These are phyloP conservation scores for Phlebiopsis gigantea DNA, from an alignment of 768 basidiomycete genomes.

Conservation along the genomic window DNA sequence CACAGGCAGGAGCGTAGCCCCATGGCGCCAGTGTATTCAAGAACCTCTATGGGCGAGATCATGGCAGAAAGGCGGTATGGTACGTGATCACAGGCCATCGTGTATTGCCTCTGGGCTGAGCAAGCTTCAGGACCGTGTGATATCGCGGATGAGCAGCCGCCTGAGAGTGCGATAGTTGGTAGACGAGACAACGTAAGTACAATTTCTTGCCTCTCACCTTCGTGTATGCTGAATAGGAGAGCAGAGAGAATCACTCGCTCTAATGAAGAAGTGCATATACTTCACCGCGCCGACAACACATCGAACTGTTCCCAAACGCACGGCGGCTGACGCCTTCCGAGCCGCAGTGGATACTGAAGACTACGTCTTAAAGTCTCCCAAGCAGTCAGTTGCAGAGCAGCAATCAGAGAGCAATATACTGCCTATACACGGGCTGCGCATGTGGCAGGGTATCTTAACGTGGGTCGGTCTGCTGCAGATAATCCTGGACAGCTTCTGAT, in stretches of 20 bases:
- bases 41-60: constrained; percentile 15
- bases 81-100: constrained; percentile 1
- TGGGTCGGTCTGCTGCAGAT: constrained; percentile 19
- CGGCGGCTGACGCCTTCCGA: constrained; percentile 36
- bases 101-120: constrained; percentile 36
- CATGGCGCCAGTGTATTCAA: constrained; percentile 9
- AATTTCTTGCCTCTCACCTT: neutral
- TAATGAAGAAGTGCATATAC: constrained; percentile 53
- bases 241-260: constrained; percentile 49
- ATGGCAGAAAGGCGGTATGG: constrained; percentile 22
- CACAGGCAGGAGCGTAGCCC: constrained; percentile 1
- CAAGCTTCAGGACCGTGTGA: constrained; percentile 41
- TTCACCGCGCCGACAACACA: constrained; percentile 52
- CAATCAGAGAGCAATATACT: constrained; percentile 37
- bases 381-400: constrained; percentile 54
- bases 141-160: constrained; percentile 62
- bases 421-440: constrained; percentile 47
- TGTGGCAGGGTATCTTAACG: constrained; percentile 52
- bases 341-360: constrained; percentile 48
- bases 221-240: too few species aligned
- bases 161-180: constrained; percentile 66
- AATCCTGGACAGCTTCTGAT: neutral
- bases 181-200: constrained; percentile 57
- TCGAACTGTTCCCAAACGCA: constrained; percentile 43
- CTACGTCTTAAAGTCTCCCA: constrained; percentile 39